Evolutionary conservation across 495 filamentous ascomycete genomes (phyloP), one percentile per base, ranked within the genome.

Genomic region (Pyronema domesticum): DNA sequence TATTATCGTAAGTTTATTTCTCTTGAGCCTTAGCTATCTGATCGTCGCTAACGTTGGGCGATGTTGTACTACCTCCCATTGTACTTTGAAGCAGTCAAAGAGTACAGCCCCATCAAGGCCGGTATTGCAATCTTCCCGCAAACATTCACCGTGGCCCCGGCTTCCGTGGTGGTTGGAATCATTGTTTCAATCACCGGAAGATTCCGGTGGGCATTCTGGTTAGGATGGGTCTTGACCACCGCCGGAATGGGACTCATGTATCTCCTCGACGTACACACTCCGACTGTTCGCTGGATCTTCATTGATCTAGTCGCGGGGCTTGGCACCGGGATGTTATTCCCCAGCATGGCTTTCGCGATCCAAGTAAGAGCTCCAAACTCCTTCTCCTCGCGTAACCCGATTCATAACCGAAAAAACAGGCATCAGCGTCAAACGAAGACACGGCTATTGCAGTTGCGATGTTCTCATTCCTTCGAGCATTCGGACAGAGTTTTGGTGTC

Each of bases 21-120:
- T 1, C 9, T n/a, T n/a, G 11, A 13, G 7, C 23, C 7, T 13
- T 17, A 0, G 8, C 13, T 34, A 11, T 8, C 47, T 50, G 30
- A 50, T 34, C 10, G 6, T n/a, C 47, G 1, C 15, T 14, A 63
- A 57, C 65, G 71, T 39, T 74, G 69, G 68, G 60, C 57, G 11
- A 64, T 80, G 0, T 65, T 88, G 1, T 85, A 85, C 58, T 85
- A 81, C 49, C 63, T 83, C 23, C 74, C 81, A 0, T 66, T 88
- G 0, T 88, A 82, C 66, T 83, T 79, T 57, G 73, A 80, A 59
- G 78, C 75, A 7, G 75, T 82, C 34, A 77, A 81, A 57, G 73
- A 71, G 33, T 72, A 76, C 56, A 67, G 71, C 6, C 70, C 76
- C 0, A 76, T 80, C 43, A 58, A 79, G 11, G 67, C 79, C 0